Conservation (phyloP, 495 filamentous ascomycete species). For the Penicillium paxilli region DNA sequence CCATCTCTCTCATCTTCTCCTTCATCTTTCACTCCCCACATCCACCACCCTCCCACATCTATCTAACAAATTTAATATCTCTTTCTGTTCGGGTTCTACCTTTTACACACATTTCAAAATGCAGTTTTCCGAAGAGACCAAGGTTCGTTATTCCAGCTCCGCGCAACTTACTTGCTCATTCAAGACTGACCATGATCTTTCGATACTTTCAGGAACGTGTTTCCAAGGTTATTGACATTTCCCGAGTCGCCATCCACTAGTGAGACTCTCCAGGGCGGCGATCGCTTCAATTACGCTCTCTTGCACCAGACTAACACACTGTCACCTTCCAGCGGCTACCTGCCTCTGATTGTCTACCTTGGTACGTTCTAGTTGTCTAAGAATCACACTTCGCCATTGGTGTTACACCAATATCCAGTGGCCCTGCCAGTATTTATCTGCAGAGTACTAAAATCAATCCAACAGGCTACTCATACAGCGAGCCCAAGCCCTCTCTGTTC, state of each 20-base stretch:
- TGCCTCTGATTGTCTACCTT: conserved; percentile 95
- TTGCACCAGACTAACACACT: conserved; percentile 30
- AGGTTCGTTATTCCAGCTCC: conserved; percentile 54
- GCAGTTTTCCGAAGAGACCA: conserved; percentile 95
- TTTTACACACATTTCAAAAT: conserved; percentile 41
- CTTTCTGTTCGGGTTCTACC: background rate
- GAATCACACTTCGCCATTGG: background rate
- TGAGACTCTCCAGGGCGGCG: conserved; percentile 33
- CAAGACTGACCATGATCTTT: conserved; percentile 3
- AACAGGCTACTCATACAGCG: conserved; percentile 88
- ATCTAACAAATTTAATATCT: background rate
- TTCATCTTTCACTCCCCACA: background rate
- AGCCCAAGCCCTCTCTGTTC: conserved; percentile 89
- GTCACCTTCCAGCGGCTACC: conserved; percentile 72
- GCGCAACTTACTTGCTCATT: background rate
- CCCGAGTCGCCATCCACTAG: conserved; percentile 96
- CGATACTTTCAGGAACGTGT: conserved; percentile 78
- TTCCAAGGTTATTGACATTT: conserved; percentile 89
- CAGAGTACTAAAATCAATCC: conserved; percentile 8
- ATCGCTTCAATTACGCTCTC: conserved; percentile 8
- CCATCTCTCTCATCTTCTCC: too few relatives aligned
- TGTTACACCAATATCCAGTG: too few relatives aligned
- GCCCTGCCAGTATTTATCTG: too few relatives aligned
- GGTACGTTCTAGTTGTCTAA: conserved; percentile 55
- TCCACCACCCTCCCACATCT: background rate